These are phyloP conservation scores for Xylaria intraflava DNA, from an alignment of 495 filamentous ascomycete genomes.

Conservation along the genomic window DNA sequence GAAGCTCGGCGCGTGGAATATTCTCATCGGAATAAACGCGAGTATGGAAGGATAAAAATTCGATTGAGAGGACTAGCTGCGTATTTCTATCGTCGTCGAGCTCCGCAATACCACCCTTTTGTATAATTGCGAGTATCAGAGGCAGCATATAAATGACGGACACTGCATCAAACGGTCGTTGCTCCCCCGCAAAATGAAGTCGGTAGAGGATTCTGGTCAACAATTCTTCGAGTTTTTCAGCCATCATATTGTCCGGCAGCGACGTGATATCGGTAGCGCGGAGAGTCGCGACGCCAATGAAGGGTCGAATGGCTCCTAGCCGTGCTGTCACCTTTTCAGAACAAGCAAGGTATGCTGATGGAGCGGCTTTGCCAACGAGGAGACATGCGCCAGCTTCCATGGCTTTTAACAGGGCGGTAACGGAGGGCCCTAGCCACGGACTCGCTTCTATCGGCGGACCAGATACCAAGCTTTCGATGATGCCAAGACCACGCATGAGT, in stretches of 20 bases:
- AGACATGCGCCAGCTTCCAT: conserved; percentile 74
- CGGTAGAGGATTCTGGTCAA: conserved; percentile 87
- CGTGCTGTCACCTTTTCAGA: conserved; percentile 65
- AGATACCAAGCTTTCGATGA: conserved; percentile 72
- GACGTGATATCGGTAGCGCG: conserved; percentile 66
- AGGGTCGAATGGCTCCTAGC: conserved; percentile 68
- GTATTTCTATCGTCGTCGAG: conserved; percentile 72
- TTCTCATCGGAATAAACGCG: conserved; percentile 61
- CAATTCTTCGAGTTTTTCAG: conserved; percentile 78
- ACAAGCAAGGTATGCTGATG: conserved; percentile 69
- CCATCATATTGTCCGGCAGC: conserved; percentile 59
- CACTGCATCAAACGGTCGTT: conserved; percentile 79
- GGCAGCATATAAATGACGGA: conserved; percentile 84
- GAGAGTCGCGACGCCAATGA: conserved; percentile 82
- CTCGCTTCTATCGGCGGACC: conserved; percentile 79
- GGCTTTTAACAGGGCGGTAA: conserved; percentile 60
- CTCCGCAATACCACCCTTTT: conserved; percentile 68
- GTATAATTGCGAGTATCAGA: conserved; percentile 66
- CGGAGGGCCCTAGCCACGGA: conserved; percentile 76
- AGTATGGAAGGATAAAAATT: conserved; percentile 84
- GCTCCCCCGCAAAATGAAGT: conserved; percentile 81
- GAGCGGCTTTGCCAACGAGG: conserved; percentile 71
- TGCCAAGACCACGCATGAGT: conserved; percentile 72
- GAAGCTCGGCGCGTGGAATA: conserved; percentile 67
- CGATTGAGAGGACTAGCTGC: conserved; percentile 83